Evolutionary conservation across 208 protist species (phyloP), one percentile per base, ranked within the genome.

Genomic region (Phytomonas francai): DNA sequence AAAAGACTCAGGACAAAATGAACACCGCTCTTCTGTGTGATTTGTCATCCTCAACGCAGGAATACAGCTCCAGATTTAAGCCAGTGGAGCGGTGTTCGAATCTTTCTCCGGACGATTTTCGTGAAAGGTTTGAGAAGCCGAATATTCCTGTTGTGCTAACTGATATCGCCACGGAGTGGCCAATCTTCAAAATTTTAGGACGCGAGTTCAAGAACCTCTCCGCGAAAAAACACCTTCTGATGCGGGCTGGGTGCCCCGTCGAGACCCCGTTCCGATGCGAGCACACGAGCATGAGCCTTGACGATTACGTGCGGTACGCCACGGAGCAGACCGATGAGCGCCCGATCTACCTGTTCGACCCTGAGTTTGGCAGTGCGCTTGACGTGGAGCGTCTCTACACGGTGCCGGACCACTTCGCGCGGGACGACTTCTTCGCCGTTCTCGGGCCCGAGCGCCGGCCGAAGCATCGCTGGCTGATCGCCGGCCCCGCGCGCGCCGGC

Each of bases 291-390:
- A 92, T 96, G 88, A 84, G 67, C 57, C 68, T 93, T n/a, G 75
- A 68, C 29, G 88, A 96, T 74, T 96, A 94, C 66, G 85, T 93
- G 28, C 78, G 58, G 34, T 96, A 96, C 73, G 87, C 88, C 0
- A 76, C 57, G 36, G 77, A 86, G 65, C 87, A 93, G 68, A 73
- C 69, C 8, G 91, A 94, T 68, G 91, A 96, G 70, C 84, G 88
- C n/a, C 88, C 88, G 12, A 92, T 92, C 65, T 96, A 96, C 79
- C 85, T 96, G 77, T 96, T 96, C 70, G 91, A 96, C 73, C 75
- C 86, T 12, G 85, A 96, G 70, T 96, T 93, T 57, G 84, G 80
- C 56, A 74, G 31, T 28, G 76, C 73, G 58, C 80, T 92, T 59
- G 69, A 83, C 65, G 59, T 68, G 8, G 85, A 88, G 63, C 58